phyloP scores from a whole-genome alignment of 2,329 filamentous ascomycete species.

The Zasmidium citrigriseum region DNA sequence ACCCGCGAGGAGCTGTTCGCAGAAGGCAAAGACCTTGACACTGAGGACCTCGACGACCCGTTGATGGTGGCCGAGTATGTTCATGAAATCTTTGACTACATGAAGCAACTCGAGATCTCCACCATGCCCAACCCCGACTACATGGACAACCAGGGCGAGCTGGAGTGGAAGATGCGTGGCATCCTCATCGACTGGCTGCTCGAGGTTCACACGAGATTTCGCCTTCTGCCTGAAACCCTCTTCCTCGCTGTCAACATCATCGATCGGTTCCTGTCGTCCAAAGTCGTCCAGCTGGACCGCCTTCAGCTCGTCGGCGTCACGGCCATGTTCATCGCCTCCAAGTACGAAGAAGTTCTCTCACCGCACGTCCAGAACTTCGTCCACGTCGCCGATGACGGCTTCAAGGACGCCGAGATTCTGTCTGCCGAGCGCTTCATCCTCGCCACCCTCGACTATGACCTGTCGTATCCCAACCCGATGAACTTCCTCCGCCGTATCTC shows the following conservation, averaged over 20 bases:
- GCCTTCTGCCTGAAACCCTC: slow-evolving; percentile 90
- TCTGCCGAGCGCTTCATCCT: slow-evolving; percentile 96
- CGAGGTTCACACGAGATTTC: slow-evolving; percentile 96
- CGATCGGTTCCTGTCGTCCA: slow-evolving; percentile 92
- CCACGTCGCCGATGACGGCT: slow-evolving; percentile 94
- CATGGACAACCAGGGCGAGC: slow-evolving; percentile 90
- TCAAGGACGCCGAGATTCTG: slow-evolving; percentile 90
- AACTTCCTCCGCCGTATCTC: slow-evolving; percentile 98
- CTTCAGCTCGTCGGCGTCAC: slow-evolving; percentile 96
- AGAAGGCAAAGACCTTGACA: slow-evolving; percentile 68
- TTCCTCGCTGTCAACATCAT: slow-evolving; percentile 98
- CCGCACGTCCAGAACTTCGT: slow-evolving; percentile 97
- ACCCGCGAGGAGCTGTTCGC: slow-evolving; percentile 39
- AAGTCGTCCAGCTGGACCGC: slow-evolving; percentile 93
- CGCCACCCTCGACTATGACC: slow-evolving; percentile 87
- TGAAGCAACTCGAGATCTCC: slow-evolving; percentile 78
- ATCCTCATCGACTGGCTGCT: slow-evolving; percentile 98
- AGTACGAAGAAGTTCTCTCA: slow-evolving; percentile 97
- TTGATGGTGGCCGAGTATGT: slow-evolving; percentile 98
- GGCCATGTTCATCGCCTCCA: slow-evolving; percentile 99
- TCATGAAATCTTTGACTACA: slow-evolving; percentile 94
- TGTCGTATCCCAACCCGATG: slow-evolving; percentile 99
- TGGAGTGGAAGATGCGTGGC: slow-evolving; percentile 98
- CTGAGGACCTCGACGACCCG: slow-evolving; percentile 87
- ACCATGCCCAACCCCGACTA: slow-evolving; percentile 89